These are phyloP conservation scores for Globisporangium abappressorium DNA, from an alignment of 352 stramenopile genomes.

Conservation along the genomic window DNA sequence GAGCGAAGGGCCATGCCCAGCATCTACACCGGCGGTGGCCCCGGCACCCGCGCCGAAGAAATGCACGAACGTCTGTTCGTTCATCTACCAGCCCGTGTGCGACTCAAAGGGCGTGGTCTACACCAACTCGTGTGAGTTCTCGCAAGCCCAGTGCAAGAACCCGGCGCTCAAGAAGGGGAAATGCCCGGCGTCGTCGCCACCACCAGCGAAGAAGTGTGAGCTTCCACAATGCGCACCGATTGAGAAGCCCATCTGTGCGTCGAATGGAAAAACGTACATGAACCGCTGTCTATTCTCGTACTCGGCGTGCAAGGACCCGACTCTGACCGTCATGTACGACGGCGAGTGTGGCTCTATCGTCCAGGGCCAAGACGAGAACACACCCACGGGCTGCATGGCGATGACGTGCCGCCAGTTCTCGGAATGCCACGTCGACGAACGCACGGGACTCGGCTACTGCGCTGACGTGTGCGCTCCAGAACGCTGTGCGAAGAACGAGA, in stretches of 20 bases:
- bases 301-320: slow-evolving; percentile 8
- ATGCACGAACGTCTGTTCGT: background rate
- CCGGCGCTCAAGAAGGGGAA: background rate
- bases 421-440: slow-evolving; percentile 40
- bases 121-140: slow-evolving; percentile 45
- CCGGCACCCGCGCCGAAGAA: background rate
- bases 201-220: background rate
- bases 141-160: slow-evolving; percentile 32
- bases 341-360: slow-evolving; percentile 3
- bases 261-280: slow-evolving; percentile 18
- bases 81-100: slow-evolving; percentile 41
- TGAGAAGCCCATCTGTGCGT: slow-evolving; percentile 14
- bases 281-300: slow-evolving; percentile 14
- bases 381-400: slow-evolving; percentile 23
- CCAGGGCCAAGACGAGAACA: background rate
- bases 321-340: background rate
- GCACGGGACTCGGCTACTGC: slow-evolving; percentile 40
- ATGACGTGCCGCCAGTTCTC: slow-evolving; percentile 44
- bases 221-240: slow-evolving; percentile 11
- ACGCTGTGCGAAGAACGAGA: slow-evolving; percentile 38
- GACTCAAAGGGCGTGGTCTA: slow-evolving; percentile 45
- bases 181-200: background rate
- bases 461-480: slow-evolving; percentile 43
- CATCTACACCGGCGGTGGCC: background rate
- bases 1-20: slow-evolving; percentile 11